Evolutionary conservation across 2,329 filamentous ascomycete species (phyloP).

Genomic region (Aspergillus felis): DNA sequence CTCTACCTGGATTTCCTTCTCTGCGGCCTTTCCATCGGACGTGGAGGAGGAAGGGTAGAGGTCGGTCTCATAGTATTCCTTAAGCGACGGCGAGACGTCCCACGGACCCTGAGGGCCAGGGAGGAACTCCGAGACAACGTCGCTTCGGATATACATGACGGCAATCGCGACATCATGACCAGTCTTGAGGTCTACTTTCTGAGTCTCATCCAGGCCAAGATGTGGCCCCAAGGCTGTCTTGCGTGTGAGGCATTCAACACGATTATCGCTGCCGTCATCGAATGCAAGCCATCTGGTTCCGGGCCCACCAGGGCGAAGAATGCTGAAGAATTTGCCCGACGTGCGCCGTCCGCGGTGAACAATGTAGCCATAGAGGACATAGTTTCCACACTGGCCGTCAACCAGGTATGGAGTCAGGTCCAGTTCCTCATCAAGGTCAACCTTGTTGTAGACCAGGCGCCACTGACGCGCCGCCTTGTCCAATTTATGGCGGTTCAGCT

Average conservation of each 20-base stretch:
- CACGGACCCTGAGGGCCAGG: slow-evolving; percentile 46
- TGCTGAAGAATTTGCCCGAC: slow-evolving; percentile 57
- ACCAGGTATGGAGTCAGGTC: slow-evolving; percentile 38
- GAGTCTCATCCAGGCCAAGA: slow-evolving; percentile 43
- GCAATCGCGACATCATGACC: slow-evolving; percentile 52
- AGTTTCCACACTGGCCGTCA: slow-evolving; percentile 39
- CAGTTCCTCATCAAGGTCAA: slow-evolving; percentile 54
- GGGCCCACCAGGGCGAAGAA: slow-evolving; percentile 55
- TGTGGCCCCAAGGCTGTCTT: slow-evolving; percentile 52
- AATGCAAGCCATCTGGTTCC: slow-evolving; percentile 58
- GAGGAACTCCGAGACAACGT: slow-evolving; percentile 41
- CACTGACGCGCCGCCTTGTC: slow-evolving; percentile 53
- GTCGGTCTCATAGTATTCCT: slow-evolving; percentile 37
- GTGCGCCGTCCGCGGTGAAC: slow-evolving; percentile 57
- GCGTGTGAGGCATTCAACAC: slow-evolving; percentile 54
- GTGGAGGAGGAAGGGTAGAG: slow-evolving; percentile 13
- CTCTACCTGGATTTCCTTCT: slow-evolving; percentile 34
- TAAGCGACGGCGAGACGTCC: slow-evolving; percentile 41
- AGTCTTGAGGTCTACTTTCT: slow-evolving; percentile 40
- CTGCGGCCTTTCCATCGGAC: slow-evolving; percentile 7
- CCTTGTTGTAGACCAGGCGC: slow-evolving; percentile 53
- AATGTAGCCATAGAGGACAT: slow-evolving; percentile 58
- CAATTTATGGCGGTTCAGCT: slow-evolving; percentile 56
- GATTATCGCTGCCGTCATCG: slow-evolving; percentile 52
- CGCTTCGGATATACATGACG: slow-evolving; percentile 53